Conservation (phyloP, 495 filamentous ascomycete genomes). For the Penicillium samsonianum region DNA sequence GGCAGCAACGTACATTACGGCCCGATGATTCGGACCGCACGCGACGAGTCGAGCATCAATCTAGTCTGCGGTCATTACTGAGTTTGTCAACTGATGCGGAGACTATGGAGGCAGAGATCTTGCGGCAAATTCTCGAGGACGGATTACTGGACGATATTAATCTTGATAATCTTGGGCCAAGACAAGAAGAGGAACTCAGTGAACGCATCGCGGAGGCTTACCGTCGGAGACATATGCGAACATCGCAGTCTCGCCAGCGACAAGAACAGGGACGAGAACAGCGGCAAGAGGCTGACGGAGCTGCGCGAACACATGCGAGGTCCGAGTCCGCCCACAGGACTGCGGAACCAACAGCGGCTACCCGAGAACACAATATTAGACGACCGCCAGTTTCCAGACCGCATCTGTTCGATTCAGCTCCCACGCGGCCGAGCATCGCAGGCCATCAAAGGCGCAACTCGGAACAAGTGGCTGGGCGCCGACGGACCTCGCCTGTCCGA, state of each 20-base stretch:
- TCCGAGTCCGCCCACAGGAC: constrained; percentile 40
- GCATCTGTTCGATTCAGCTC: constrained; percentile 51
- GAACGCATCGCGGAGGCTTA: constrained; percentile 88
- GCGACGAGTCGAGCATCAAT: constrained; percentile 78
- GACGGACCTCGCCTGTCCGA: constrained; percentile 40
- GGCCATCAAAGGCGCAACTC: constrained; percentile 52
- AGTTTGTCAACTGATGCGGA: constrained; percentile 70
- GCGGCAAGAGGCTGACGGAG: constrained; percentile 24
- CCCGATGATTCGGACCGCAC: constrained; percentile 26
- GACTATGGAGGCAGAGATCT: constrained; percentile 85
- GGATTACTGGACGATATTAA: constrained; percentile 84
- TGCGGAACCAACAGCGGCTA: constrained; percentile 10
- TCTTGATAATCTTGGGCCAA: constrained; percentile 72
- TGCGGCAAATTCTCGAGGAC: constrained; percentile 85
- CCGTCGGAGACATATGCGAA: constrained; percentile 61
- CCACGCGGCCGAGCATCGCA: constrained; percentile 32
- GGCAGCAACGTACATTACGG: constrained; percentile 25
- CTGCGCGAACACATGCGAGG: constrained; percentile 31
- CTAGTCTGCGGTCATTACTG: constrained; percentile 79
- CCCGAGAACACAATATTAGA: constrained; percentile 25
- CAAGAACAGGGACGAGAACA: constrained; percentile 20
- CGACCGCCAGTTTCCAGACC: constrained; percentile 58
- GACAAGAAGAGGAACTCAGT: constrained; percentile 81
- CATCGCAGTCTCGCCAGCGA: constrained; percentile 35
- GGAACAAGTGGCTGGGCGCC: constrained; percentile 43